Conservation (phyloP, 2,329 filamentous ascomycete species). For the Penicillium sp. region DNA sequence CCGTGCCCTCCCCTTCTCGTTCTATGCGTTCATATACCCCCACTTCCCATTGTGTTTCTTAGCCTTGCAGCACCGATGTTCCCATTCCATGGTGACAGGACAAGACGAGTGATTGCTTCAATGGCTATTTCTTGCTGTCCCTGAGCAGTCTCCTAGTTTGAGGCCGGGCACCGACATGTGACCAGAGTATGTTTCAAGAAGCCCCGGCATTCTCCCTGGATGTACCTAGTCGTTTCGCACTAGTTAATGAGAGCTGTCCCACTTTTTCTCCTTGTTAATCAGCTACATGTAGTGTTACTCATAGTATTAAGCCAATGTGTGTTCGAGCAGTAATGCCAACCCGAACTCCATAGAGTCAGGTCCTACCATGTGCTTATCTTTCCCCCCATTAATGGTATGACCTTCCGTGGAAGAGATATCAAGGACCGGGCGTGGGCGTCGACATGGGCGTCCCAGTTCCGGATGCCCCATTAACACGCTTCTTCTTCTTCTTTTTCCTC, state of each 20-base stretch:
- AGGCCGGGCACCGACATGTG: neutral
- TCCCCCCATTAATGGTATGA: neutral
- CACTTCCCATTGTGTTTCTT: neutral
- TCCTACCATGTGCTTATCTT: neutral
- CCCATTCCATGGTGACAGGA: constrained; percentile 1
- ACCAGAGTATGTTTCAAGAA: neutral
- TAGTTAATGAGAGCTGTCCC: neutral
- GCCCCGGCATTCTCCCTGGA: neutral
- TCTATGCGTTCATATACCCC: neutral
- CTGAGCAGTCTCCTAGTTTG: neutral
- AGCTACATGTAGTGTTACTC: neutral
- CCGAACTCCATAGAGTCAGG: neutral
- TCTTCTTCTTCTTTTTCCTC: constrained; percentile 73
- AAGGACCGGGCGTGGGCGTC: constrained; percentile 42
- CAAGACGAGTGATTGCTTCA: neutral
- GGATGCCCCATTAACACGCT: constrained; percentile 46
- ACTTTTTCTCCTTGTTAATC: neutral
- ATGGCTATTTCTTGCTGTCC: neutral
- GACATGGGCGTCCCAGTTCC: constrained; percentile 62
- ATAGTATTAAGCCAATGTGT: neutral
- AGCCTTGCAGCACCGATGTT: neutral
- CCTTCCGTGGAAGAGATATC: constrained; percentile 9
- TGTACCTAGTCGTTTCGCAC: neutral
- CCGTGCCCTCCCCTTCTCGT: neutral
- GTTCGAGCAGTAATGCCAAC: neutral